Conservation (phyloP, 2,329 filamentous ascomycete genomes). For the Dryadomyces quercivorus region DNA sequence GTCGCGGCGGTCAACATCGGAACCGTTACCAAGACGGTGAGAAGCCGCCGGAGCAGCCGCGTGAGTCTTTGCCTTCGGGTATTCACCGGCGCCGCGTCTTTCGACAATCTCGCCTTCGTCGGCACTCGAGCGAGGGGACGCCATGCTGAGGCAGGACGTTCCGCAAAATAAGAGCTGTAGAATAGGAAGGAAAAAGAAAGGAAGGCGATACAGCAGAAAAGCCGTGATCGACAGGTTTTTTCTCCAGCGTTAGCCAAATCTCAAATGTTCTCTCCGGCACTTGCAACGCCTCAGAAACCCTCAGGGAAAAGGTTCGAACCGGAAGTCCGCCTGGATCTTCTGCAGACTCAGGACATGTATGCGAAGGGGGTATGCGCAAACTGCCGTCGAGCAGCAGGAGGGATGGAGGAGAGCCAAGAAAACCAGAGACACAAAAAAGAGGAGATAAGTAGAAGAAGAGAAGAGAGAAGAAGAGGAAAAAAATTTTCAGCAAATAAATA, state of each 20-base stretch:
- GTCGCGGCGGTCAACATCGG: constrained; percentile 83
- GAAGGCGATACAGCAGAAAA: not conserved
- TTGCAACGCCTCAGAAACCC: not conserved
- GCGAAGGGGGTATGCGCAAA: not conserved
- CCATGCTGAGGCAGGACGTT: constrained; percentile 13
- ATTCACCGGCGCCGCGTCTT: constrained; percentile 44
- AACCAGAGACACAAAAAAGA: not conserved
- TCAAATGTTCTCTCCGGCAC: not conserved
- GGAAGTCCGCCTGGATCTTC: constrained; percentile 17
- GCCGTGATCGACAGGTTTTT: not conserved
- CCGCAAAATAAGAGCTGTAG: not conserved
- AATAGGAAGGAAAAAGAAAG: not conserved
- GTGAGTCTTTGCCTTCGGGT: constrained; percentile 72
- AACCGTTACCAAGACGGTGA: constrained; percentile 52
- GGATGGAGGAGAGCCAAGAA: not conserved
- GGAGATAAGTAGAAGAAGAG: not conserved
- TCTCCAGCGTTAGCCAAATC: constrained; percentile 9
- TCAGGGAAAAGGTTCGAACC: constrained; percentile 15
- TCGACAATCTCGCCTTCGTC: constrained; percentile 83
- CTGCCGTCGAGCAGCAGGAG: not conserved
- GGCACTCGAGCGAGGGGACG: constrained; percentile 42
- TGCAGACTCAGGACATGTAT: constrained; percentile 13
- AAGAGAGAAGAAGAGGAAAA: not conserved
- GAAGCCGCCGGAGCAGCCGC: constrained; percentile 6
- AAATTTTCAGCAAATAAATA: not conserved